Evolutionary conservation across 768 basidiomycete genomes (phyloP), one percentile per base, ranked within the genome.

Genomic region (Lactarius quietus): DNA sequence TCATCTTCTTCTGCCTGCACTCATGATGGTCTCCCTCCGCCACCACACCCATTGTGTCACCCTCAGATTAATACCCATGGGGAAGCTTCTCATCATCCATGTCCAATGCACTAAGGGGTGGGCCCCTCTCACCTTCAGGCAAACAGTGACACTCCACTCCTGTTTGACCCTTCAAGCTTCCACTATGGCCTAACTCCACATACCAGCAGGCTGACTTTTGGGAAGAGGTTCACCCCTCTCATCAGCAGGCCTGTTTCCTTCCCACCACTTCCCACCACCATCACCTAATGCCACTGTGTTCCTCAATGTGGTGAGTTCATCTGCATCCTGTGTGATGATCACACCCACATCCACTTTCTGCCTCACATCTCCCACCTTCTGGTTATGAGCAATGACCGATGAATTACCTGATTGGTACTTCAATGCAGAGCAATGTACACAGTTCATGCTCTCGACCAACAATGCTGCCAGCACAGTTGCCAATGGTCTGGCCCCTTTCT

Each of bases 401-500:
- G 41, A 70, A 68, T 58, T 68, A 58, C 59, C 17, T 41, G 53
- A 70, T 65, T 54, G 69, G 62, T n/a, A 23, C 59, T n/a, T 39
- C 61, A 35, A 51, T 51, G 35, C 62, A 39, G 56, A 63, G 38
- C 28, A 48, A 57, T 54, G 67, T 48, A 29, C 63, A 59, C 62
- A 64, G 57, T 81, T 77, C 55, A 75, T 73, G 67, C 62, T 65
- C 31, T 77, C 79, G 26, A 77, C 89, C 3, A 81, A 81, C 56
- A 86, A 78, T 45, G 84, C 89, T 12, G 81, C 92, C 2, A 83
- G 76, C 60, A 81, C 85, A 26, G 92, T 93, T 61, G 90, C 93
- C 59, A 97, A 96, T 73, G 95, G 95, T 31, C 85, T 98, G n/a
- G n/a, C n/a, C n/a, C n/a, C 54, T 98, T 95, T 78, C 81, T 98